Percentiles rank a stretch among this genome's conserved stretches.
Conservation (phyloP, 2,329 filamentous ascomycete species). For the Aspergillus sp. region DNA sequence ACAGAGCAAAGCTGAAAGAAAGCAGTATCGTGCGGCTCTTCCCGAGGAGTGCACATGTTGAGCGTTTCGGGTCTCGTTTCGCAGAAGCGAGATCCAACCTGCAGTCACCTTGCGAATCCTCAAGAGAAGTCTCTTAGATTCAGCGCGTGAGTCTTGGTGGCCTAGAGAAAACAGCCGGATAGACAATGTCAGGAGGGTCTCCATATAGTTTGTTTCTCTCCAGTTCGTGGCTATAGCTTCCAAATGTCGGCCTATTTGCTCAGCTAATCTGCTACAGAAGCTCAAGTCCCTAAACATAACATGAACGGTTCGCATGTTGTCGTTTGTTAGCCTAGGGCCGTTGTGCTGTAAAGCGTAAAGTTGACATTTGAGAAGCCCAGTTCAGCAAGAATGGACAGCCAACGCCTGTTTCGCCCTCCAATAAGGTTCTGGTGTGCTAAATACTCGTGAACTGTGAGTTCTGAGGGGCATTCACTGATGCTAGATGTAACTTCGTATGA, state of each 20-base stretch:
- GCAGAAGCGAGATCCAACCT: conserved; percentile 56
- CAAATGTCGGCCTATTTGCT: conserved; percentile 55
- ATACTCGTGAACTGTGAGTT: conserved; percentile 55
- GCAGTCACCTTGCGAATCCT: conserved; percentile 50
- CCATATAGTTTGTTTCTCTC: conserved; percentile 64
- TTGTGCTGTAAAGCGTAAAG: conserved; percentile 60
- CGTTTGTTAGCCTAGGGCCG: conserved; percentile 44
- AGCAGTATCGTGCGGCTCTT: conserved; percentile 50
- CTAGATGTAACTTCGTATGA: conserved; percentile 56
- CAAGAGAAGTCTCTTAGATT: conserved; percentile 42
- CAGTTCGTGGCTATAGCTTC: conserved; percentile 58
- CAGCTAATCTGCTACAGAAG: conserved; percentile 56
- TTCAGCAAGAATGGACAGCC: conserved; percentile 55
- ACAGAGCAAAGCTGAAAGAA: conserved; percentile 63
- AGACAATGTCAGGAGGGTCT: conserved; percentile 58
- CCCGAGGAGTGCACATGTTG: conserved; percentile 44
- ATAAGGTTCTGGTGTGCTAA: conserved; percentile 52
- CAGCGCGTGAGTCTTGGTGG: conserved; percentile 19
- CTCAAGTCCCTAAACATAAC: conserved; percentile 51
- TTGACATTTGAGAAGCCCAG: conserved; percentile 62
- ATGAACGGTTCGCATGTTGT: conserved; percentile 54
- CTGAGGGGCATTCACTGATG: conserved; percentile 52
- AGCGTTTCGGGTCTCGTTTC: conserved; percentile 49
- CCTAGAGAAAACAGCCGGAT: conserved; percentile 46
- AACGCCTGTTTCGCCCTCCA: conserved; percentile 50